Conservation (phyloP, 441 rosid species). For the Francoa sonchifolia region DNA sequence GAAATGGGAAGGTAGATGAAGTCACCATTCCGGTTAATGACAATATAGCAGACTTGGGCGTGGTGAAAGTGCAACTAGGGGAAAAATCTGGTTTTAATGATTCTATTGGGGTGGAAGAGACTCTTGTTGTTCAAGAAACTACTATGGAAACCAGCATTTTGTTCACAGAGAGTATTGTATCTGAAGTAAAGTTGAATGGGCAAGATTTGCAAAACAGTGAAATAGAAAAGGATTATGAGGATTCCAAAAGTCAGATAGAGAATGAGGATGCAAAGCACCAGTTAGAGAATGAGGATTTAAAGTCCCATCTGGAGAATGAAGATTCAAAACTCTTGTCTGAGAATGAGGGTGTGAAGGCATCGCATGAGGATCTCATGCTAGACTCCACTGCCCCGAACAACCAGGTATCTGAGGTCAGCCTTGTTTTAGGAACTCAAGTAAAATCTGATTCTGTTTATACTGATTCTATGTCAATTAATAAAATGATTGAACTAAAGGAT, state of each 20-base stretch:
- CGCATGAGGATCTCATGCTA: conserved; percentile 28
- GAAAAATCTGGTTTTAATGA: conserved; percentile 7
- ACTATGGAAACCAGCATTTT: conserved; percentile 13
- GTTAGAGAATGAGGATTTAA: conserved; percentile 18
- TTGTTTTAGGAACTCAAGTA: conserved; percentile 88
- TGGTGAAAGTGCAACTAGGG: conserved; percentile 14
- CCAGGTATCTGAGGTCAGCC: conserved; percentile 99
- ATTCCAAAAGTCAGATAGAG: conserved; percentile 6
- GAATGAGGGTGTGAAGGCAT: conserved; percentile 33
- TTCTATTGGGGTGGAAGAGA: conserved; percentile 19
- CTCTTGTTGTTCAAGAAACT: conserved; percentile 7
- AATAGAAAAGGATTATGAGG: conserved; percentile 9
- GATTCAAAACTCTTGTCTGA: conserved; percentile 27
- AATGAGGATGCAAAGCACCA: conserved; percentile 7
- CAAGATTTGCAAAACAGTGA: conserved; percentile 26
- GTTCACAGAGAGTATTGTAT: conserved; percentile 20
- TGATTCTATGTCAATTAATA: conserved; percentile 96
- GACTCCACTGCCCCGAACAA: conserved; percentile 48
- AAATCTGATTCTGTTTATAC: conserved; percentile 97
- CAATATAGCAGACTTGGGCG: conserved; percentile 16
- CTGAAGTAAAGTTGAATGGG: conserved; percentile 22
- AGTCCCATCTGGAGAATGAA: conserved; percentile 25
- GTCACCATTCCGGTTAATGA: conserved; percentile 27
- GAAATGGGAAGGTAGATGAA: conserved; percentile 24
- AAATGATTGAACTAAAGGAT: conserved; percentile 92